These are phyloP conservation scores for Malassezia nana DNA, from an alignment of 1,284 basidiomycete species.

Conservation along the genomic window DNA sequence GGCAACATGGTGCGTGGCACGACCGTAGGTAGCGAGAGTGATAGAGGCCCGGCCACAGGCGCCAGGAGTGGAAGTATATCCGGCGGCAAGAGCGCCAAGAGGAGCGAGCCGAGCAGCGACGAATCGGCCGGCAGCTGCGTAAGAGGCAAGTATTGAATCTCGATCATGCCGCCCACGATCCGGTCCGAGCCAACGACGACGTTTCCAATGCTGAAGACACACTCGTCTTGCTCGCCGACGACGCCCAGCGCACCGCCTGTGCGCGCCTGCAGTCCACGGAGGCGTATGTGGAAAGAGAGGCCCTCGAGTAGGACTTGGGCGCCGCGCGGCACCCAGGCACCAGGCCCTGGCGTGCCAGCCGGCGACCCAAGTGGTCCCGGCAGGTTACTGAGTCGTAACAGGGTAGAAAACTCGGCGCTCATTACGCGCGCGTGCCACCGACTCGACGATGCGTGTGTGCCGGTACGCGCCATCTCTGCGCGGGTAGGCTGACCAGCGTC, in stretches of 20 bases:
- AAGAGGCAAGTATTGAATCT: slow-evolving; percentile 17
- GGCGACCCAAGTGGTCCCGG: slow-evolving; percentile 33
- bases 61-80: slow-evolving; percentile 3
- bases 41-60: not conserved
- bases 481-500: slow-evolving; percentile 12
- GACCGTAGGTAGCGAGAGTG: not conserved
- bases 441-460: not conserved
- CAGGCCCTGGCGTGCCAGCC: slow-evolving; percentile 30
- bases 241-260: not conserved
- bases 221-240: slow-evolving; percentile 14
- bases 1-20: slow-evolving; percentile 12
- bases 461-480: not conserved
- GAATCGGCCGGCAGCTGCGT: slow-evolving; percentile 9
- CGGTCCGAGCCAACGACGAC: slow-evolving; percentile 16
- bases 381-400: slow-evolving; percentile 18
- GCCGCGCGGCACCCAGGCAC: slow-evolving; percentile 35
- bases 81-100: slow-evolving; percentile 12
- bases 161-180: slow-evolving; percentile 12
- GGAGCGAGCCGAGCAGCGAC: slow-evolving; percentile 14
- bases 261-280: not conserved
- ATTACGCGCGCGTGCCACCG: slow-evolving; percentile 16
- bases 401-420: slow-evolving; percentile 9
- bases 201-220: slow-evolving; percentile 13
- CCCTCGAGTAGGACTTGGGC: slow-evolving; percentile 32
- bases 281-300: slow-evolving; percentile 25